Base-by-base conservation (phyloP, 2,329 filamentous ascomycete species). In the Aspergillus fischeri region DNA sequence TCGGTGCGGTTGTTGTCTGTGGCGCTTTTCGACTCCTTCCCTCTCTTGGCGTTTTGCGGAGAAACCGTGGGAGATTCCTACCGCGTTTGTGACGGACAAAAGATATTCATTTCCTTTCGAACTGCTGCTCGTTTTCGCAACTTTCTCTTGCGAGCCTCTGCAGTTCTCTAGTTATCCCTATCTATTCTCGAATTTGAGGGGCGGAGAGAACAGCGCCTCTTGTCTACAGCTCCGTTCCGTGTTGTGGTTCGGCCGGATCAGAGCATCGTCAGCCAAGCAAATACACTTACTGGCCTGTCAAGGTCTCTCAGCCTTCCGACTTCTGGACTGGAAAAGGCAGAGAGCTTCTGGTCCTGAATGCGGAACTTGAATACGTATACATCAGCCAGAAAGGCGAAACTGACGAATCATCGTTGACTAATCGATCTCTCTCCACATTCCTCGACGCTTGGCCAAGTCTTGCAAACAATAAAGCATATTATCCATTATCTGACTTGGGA, bases 381-480 rank as follows among this genome's bases (percentile, higher is more conserved):
- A 47, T 24, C 11, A 24, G 24, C 10, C 41, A 47, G 44, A 27
- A 38, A 50, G 55, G 53, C 58, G 41, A 54, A 17, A 27, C 20
- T 38, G 5, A 38, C 44, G 17, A 25, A 57, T 56, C 58, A 54
- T 55, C 60, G 58, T 60, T 51, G 59, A 29, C 53, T 35, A 52
- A 61, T 29, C 53, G 62, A 65, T 64, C 57, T 49, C 49, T 49
- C 57, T 65, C 65, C 65, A 65, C 65, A 66, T 65, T 66, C 65
- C 56, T 53, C 47, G 32, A 28, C n/a, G 41, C 49, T 47, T 51
- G 45, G 56, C 51, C 49, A n/a, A 41, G 29, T 24, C 49, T 56
- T 54, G 53, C 55, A 54, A 53, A 48, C 53, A 42, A 42, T 28
- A 32, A 28, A 49, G 21, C 42, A 50, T 42, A 50, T 57, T 59